Percentiles rank a stretch among this genome's conserved stretches.
These are phyloP conservation scores for Dryadomyces sulphureus DNA, from an alignment of 2,329 filamentous ascomycete species.

Conservation along the genomic window DNA sequence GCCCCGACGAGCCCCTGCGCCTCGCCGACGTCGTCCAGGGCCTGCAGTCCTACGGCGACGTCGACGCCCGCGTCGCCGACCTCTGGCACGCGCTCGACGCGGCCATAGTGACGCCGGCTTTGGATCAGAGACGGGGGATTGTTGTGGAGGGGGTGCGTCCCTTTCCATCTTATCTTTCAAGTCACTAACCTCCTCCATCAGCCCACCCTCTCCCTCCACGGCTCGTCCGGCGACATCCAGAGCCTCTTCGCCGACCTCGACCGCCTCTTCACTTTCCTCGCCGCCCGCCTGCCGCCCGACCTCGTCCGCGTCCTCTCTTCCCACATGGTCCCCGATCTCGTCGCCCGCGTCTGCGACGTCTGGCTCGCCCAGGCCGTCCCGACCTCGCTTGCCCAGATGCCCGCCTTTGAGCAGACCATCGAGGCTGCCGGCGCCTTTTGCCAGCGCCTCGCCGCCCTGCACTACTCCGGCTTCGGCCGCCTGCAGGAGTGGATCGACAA, in stretches of 20 bases:
- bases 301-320: constrained; percentile 47
- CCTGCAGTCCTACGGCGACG: constrained; percentile 43
- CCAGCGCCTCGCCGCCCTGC: constrained; percentile 40
- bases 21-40: constrained; percentile 39
- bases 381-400: constrained; percentile 54
- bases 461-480: constrained; percentile 47
- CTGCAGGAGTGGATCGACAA: constrained; percentile 69
- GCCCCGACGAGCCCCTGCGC: constrained; percentile 33
- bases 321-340: constrained; percentile 55
- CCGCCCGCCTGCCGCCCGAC: constrained; percentile 34
- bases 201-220: constrained; percentile 27
- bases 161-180: too few species aligned
- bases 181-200: too few species aligned
- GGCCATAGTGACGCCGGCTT: constrained; percentile 46
- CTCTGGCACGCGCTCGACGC: constrained; percentile 49
- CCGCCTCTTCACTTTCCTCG: constrained; percentile 34
- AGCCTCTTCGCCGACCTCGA: constrained; percentile 40
- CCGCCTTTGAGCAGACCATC: constrained; percentile 56
- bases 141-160: constrained; percentile 23
- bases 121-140: constrained; percentile 34
- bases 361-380: constrained; percentile 73
- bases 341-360: constrained; percentile 50
- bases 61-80: constrained; percentile 42
- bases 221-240: constrained; percentile 30
- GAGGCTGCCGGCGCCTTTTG: constrained; percentile 50